Conservation (phyloP, 2,329 filamentous ascomycete species). For the Diplodia seriata region DNA sequence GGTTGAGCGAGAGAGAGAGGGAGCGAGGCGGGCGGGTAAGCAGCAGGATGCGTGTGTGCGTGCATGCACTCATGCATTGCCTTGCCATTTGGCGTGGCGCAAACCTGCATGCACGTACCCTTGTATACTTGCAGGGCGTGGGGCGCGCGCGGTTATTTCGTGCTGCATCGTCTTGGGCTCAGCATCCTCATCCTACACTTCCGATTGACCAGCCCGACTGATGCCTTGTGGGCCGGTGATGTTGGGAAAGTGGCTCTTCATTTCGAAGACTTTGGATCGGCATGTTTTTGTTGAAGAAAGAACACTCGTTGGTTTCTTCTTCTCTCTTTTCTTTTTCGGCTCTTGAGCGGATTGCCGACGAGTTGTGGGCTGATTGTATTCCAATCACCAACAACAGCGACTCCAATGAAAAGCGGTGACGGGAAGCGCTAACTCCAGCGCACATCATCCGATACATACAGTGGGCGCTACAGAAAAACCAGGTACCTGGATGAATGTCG, state of each 20-base stretch:
- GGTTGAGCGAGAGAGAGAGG: not conserved
- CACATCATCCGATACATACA: conserved; percentile 4
- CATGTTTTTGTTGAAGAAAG: too few relatives aligned
- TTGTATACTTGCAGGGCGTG: not conserved
- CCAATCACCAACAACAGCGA: not conserved
- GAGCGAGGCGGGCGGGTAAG: not conserved
- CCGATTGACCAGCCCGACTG: too few relatives aligned
- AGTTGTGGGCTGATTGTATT: too few relatives aligned
- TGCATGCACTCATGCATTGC: not conserved
- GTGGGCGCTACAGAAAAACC: not conserved
- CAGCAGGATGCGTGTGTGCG: conserved; percentile 1
- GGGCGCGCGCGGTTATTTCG: not conserved
- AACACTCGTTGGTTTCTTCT: too few relatives aligned
- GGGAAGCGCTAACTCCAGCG: conserved; percentile 1
- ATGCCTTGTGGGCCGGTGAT: too few relatives aligned
- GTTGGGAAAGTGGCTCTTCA: too few relatives aligned
- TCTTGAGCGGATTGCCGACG: too few relatives aligned
- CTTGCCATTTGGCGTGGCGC: not conserved
- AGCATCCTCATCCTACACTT: too few relatives aligned
- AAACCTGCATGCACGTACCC: conserved; percentile 4
- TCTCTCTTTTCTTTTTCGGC: too few relatives aligned
- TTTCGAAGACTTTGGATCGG: too few relatives aligned
- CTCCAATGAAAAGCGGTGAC: not conserved
- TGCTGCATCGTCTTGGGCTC: not conserved
- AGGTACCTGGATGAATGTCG: conserved; percentile 7